A percentile compares a stretch with the other conserved stretches of the same genome.
These are phyloP conservation scores for Jaenimonas drosophilae DNA, from an alignment of 208 protist genomes.

Conservation along the genomic window DNA sequence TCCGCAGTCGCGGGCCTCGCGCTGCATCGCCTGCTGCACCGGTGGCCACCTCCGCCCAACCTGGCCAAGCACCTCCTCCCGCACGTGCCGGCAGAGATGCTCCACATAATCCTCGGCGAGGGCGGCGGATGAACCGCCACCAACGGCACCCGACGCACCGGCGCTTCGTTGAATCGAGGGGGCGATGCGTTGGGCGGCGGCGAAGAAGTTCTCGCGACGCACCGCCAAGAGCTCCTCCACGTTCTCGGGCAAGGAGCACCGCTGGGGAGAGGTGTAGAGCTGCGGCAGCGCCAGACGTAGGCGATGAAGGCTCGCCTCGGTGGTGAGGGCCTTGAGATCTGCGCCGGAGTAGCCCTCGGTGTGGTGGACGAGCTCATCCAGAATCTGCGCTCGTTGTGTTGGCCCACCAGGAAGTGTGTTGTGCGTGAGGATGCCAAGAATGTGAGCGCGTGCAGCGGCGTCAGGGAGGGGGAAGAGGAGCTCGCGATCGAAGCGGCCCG, in stretches of 20 bases:
- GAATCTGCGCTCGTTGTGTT: slow-evolving; percentile 65
- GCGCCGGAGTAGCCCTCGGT: slow-evolving; percentile 99
- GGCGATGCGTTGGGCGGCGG: slow-evolving; percentile 48
- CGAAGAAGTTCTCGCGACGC: slow-evolving; percentile 61
- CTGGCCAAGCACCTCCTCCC: slow-evolving; percentile 19
- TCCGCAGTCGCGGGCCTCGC: slow-evolving; percentile 35
- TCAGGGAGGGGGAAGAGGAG: slow-evolving; percentile 83
- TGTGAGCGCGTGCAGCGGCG: slow-evolving; percentile 68
- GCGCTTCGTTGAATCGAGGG: slow-evolving; percentile 43
- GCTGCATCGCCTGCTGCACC: slow-evolving; percentile 18
- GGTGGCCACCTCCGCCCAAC: slow-evolving; percentile 42
- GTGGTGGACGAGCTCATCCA: slow-evolving; percentile 45
- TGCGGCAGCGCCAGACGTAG: slow-evolving; percentile 67
- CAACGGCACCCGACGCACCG: background rate
- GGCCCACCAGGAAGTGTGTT: slow-evolving; percentile 92
- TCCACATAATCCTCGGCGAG: slow-evolving; percentile 34
- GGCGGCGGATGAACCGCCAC: background rate
- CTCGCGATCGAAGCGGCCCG: slow-evolving; percentile 96
- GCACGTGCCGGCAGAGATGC: slow-evolving; percentile 31
- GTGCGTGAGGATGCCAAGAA: slow-evolving; percentile 94
- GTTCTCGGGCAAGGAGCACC: slow-evolving; percentile 23
- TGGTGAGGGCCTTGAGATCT: slow-evolving; percentile 97
- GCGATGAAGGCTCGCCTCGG: slow-evolving; percentile 92
- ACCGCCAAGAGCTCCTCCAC: slow-evolving; percentile 7
- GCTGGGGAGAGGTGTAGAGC: slow-evolving; percentile 55